Percentiles rank a stretch among this genome's conserved stretches.
Conservation (phyloP, 306 rosid genomes). For the Urtica urens region DNA sequence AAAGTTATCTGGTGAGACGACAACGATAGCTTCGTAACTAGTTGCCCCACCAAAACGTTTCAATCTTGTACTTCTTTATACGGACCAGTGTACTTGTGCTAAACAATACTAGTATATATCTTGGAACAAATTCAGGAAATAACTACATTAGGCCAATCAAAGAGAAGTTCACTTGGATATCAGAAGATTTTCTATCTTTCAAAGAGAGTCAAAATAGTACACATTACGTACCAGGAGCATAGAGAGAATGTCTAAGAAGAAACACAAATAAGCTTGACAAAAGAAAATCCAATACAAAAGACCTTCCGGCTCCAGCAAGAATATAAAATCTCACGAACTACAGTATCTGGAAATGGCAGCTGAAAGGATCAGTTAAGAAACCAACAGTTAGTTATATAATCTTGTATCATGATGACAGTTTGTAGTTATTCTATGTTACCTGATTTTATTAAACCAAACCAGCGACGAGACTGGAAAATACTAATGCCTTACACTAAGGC, state of each 20-base stretch:
- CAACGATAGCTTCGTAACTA: background rate
- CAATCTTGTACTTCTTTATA: background rate
- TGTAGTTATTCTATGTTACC: too few relatives aligned
- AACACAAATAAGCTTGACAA: slow-evolving; percentile 4
- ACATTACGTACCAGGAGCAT: background rate
- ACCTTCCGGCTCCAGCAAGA: slow-evolving; percentile 11
- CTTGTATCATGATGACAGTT: too few relatives aligned
- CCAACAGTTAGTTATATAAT: slow-evolving; percentile 10
- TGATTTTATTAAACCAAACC: too few relatives aligned
- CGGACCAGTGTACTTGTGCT: background rate
- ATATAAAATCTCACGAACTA: slow-evolving; percentile 13
- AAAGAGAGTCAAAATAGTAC: too few relatives aligned
- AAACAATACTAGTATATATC: background rate
- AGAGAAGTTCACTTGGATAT: background rate
- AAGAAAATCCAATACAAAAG: slow-evolving; percentile 8
- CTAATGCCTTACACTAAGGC: too few relatives aligned
- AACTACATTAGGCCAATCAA: background rate
- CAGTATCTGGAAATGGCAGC: slow-evolving; percentile 74
- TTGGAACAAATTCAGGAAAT: background rate
- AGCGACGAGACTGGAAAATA: too few relatives aligned
- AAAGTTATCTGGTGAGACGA: background rate
- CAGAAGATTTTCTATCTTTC: too few relatives aligned
- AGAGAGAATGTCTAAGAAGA: slow-evolving; percentile 3
- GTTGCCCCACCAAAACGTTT: background rate
- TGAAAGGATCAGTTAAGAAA: slow-evolving; percentile 42